These are phyloP conservation scores for Colletotrichum zoysiae DNA, from an alignment of 2,329 filamentous ascomycete species.

Conservation along the genomic window DNA sequence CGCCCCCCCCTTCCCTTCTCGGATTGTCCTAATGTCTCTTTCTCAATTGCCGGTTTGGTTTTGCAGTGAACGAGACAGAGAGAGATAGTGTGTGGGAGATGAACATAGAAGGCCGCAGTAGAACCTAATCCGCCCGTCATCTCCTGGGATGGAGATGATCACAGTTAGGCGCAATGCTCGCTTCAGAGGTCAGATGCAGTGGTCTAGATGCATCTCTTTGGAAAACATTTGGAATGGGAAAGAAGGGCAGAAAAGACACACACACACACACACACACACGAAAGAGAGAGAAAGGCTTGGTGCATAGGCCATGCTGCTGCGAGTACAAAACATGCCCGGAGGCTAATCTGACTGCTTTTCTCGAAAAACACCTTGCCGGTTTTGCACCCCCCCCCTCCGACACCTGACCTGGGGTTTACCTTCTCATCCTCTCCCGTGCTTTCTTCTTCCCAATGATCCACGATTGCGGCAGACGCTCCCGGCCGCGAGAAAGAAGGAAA, in stretches of 20 bases:
- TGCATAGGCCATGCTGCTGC: neutral
- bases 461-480: constrained; percentile 16
- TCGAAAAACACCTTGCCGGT: neutral
- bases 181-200: neutral
- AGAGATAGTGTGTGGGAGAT: neutral
- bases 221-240: too few species aligned
- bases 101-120: neutral
- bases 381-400: neutral
- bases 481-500: neutral
- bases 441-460: constrained; percentile 4
- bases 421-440: neutral
- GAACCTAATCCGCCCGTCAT: neutral
- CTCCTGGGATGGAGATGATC: neutral
- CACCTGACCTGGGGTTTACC: too few species aligned
- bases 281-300: neutral
- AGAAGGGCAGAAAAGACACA: too few species aligned
- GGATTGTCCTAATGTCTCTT: neutral
- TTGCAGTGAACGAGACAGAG: constrained; percentile 9
- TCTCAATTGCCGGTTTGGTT: constrained; percentile 29
- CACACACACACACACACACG: too few species aligned
- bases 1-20: too few species aligned
- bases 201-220: neutral
- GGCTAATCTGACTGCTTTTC: constrained; percentile 24
- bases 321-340: neutral
- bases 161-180: neutral